Conservation (phyloP, 768 basidiomycete genomes). For the Holtermannia corniformis region DNA sequence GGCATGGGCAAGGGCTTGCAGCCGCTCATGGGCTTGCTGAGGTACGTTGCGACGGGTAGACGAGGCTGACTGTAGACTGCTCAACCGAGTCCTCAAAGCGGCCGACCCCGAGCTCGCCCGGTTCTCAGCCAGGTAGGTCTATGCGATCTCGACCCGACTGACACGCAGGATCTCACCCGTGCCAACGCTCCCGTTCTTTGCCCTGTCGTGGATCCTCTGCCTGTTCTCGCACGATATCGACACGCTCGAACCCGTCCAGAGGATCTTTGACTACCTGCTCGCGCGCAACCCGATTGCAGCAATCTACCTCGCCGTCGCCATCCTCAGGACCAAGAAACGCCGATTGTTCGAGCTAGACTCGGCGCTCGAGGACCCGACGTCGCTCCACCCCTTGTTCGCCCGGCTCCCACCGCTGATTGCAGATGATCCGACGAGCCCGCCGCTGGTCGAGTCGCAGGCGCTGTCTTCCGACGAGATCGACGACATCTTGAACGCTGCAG, state of each 20-base stretch:
- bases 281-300: conserved; percentile 68
- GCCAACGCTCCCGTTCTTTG: conserved; percentile 64
- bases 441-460: neutral
- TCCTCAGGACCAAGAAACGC: conserved; percentile 62
- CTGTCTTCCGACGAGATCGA: neutral
- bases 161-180: conserved; percentile 53
- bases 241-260: conserved; percentile 77
- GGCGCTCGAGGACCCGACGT: conserved; percentile 40
- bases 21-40: conserved; percentile 69
- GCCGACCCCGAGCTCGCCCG: conserved; percentile 61
- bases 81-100: conserved; percentile 61
- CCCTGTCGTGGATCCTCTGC: conserved; percentile 79
- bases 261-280: conserved; percentile 82
- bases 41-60: conserved; percentile 44
- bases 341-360: conserved; percentile 53
- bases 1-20: conserved; percentile 79
- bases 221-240: conserved; percentile 89
- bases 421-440: conserved; percentile 17
- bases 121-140: conserved; percentile 57
- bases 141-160: neutral
- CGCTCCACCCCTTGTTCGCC: conserved; percentile 42
- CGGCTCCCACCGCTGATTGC: conserved; percentile 35
- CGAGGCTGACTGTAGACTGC: conserved; percentile 48
- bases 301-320: conserved; percentile 71
- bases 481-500: neutral